phyloP scores from a whole-genome alignment of 768 basidiomycete species.

The Lactarius hengduanensis region DNA sequence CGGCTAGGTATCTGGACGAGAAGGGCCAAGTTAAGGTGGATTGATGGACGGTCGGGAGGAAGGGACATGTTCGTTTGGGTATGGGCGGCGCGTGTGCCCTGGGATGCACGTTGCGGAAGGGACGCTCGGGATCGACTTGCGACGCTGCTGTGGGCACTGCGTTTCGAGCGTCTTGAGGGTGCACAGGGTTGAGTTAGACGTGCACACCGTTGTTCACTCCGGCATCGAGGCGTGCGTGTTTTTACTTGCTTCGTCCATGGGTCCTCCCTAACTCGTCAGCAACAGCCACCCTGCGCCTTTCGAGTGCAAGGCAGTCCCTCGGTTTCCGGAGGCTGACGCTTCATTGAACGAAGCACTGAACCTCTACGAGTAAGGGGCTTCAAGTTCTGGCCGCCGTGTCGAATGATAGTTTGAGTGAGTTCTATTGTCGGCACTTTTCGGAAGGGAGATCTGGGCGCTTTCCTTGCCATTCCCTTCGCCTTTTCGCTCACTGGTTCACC shows the following conservation, averaged over 20 bases:
- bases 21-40: not conserved
- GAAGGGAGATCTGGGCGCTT: not conserved
- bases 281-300: slow-evolving; percentile 1
- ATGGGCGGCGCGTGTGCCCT: not conserved
- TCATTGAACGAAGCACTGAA: slow-evolving; percentile 1
- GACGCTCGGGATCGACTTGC: slow-evolving; percentile 1
- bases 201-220: not conserved
- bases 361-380: not conserved
- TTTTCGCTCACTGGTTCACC: not conserved
- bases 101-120: not conserved
- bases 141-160: slow-evolving; percentile 5
- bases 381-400: not conserved
- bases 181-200: not conserved
- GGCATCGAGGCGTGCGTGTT: not conserved
- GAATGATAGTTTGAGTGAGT: not conserved
- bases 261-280: not conserved
- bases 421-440: not conserved
- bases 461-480: not conserved
- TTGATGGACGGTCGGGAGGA: not conserved
- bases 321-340: slow-evolving; percentile 2
- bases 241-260: not conserved
- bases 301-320: slow-evolving; percentile 3
- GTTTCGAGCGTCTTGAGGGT: not conserved
- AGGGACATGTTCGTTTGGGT: not conserved
- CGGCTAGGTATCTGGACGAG: not conserved